Conservation (phyloP, 495 filamentous ascomycete genomes). For the Neurospora sp. region DNA sequence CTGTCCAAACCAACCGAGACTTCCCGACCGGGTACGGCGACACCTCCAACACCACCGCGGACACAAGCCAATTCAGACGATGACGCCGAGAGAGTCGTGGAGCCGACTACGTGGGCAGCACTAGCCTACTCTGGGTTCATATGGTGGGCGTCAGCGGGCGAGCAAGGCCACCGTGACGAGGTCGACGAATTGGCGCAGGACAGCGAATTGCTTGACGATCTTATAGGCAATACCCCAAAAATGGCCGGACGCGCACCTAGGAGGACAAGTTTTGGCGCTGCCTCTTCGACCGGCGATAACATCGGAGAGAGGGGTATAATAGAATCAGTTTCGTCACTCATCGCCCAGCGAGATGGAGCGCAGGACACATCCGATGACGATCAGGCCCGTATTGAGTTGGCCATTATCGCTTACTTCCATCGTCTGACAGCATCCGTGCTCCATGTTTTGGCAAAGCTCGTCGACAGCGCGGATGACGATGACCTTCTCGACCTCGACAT, state of each 20-base stretch:
- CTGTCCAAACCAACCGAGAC: slow-evolving; percentile 12
- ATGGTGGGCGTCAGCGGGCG: slow-evolving; percentile 97
- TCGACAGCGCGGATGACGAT: slow-evolving; percentile 47
- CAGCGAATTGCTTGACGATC: slow-evolving; percentile 36
- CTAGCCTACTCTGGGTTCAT: slow-evolving; percentile 88
- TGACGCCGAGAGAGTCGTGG: slow-evolving; percentile 49
- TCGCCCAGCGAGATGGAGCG: slow-evolving; percentile 13
- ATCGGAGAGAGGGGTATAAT: slow-evolving; percentile 1
- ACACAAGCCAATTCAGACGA: slow-evolving; percentile 13
- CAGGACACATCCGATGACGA: slow-evolving; percentile 15
- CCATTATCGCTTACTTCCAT: slow-evolving; percentile 87
- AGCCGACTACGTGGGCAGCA: slow-evolving; percentile 78
- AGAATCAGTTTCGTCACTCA: slow-evolving; percentile 31
- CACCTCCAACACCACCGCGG: not conserved
- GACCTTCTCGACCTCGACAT: slow-evolving; percentile 35
- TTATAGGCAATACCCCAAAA: slow-evolving; percentile 4
- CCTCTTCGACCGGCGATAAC: slow-evolving; percentile 2
- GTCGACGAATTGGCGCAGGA: slow-evolving; percentile 40
- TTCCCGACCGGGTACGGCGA: slow-evolving; percentile 19
- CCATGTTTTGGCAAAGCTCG: slow-evolving; percentile 55
- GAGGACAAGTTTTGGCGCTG: slow-evolving; percentile 19
- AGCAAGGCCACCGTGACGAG: slow-evolving; percentile 52
- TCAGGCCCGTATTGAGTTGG: slow-evolving; percentile 48
- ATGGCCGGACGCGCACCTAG: slow-evolving; percentile 10
- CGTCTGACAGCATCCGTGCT: slow-evolving; percentile 67